Evolutionary conservation across 2,329 filamentous ascomycete genomes (phyloP), one percentile per base, ranked within the genome.

Genomic region (Graphium sp.): DNA sequence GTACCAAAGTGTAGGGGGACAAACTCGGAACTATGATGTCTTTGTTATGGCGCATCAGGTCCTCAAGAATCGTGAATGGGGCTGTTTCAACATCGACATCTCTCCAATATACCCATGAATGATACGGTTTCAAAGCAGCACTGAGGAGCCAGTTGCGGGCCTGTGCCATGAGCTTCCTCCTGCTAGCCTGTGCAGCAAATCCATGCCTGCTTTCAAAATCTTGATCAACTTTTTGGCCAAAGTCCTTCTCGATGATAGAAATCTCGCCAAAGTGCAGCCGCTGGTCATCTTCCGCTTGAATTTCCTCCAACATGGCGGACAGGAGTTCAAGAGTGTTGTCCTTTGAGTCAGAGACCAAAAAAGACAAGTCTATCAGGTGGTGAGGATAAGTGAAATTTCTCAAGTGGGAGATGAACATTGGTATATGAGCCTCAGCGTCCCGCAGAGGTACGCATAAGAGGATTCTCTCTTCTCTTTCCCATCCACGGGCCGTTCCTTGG

Each of bases 51-150:
- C 87, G 74, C 89, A 98, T 98, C 31, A 98, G 58, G 55, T 98
- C 89, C 48, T 98, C 89, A 37, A 98, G 57, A 41, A 98, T 95
- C 1, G 89, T 95, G 46, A 87, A 89, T 0, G 89, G 89, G 3
- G 89, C 89, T 2, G 89, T 98, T 54, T 95, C 84, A 7, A 98
- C 89, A 54, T 98, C 89, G 15, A 93, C 89, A 56, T 98, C 89
- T 52, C 89, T 74, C 89, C 89, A 98, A 49, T 98, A 98, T 7
- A 98, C 89, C 89, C 89, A 98, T 38, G 85, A 94, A 49, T 98
- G 89, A 29, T 89, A 91, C 2, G 89, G 89, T 24, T 89, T 74
- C 30, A 98, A 58, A 14, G 89, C 87, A 22, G 89, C 87, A 44
- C 84, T 94, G 32, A 98, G 57, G 29, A 98, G 62, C 89, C 89